Evolutionary conservation across 2,329 filamentous ascomycete genomes (phyloP).

Genomic region (Zalaria sp.): DNA sequence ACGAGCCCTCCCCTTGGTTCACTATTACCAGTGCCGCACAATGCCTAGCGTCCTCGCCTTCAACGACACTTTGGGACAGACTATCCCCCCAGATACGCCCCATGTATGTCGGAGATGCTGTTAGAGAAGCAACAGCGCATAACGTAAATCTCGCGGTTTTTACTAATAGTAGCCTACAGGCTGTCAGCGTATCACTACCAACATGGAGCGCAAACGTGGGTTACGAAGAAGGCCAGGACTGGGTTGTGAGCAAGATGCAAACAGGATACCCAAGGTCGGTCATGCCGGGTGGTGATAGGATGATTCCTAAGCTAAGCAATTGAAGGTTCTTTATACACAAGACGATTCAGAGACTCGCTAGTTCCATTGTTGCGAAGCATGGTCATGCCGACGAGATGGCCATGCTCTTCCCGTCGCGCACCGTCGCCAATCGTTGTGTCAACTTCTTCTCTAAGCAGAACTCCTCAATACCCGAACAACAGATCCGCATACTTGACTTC

Average conservation of each 20-base stretch:
- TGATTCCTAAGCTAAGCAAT: no score
- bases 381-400: constrained; percentile 49
- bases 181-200: constrained; percentile 88
- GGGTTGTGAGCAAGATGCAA: constrained; percentile 73
- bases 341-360: constrained; percentile 59
- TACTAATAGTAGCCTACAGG: constrained; percentile 35
- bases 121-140: no score
- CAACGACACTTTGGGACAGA: constrained; percentile 40
- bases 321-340: constrained; percentile 81
- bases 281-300: background rate
- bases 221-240: constrained; percentile 83
- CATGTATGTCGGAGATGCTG: constrained; percentile 42
- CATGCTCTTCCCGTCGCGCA: constrained; percentile 67
- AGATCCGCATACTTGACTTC: constrained; percentile 47
- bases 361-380: constrained; percentile 50
- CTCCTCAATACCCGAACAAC: constrained; percentile 33
- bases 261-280: constrained; percentile 76
- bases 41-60: constrained; percentile 12
- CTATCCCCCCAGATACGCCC: constrained; percentile 63
- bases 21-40: background rate
- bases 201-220: constrained; percentile 85
- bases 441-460: constrained; percentile 55
- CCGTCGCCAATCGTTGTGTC: constrained; percentile 56
- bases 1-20: no score
- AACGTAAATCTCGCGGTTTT: no score